These are phyloP conservation scores for Tuber melanosporum DNA, from an alignment of 495 filamentous ascomycete genomes.

Conservation along the genomic window DNA sequence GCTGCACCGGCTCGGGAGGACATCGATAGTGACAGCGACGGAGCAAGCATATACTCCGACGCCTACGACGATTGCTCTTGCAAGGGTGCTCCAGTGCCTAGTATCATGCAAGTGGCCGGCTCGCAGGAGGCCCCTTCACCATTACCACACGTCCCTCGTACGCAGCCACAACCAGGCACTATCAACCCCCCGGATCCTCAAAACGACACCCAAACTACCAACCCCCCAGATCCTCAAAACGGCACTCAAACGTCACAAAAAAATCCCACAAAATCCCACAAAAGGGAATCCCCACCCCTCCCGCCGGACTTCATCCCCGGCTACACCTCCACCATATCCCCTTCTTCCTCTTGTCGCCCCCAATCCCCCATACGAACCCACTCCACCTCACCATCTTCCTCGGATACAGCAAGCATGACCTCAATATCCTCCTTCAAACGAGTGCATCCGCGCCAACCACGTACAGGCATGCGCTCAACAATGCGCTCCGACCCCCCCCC, in stretches of 20 bases:
- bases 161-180: not conserved
- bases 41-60: conserved; percentile 31
- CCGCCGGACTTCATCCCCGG: not conserved
- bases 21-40: conserved; percentile 15
- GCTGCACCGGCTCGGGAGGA: not conserved
- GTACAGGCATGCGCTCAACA: not conserved
- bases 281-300: not conserved
- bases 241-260: not conserved
- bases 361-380: not conserved
- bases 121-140: not conserved
- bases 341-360: not conserved
- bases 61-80: too few relatives aligned
- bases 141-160: not conserved
- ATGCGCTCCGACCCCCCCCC: not conserved
- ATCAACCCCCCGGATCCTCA: not conserved
- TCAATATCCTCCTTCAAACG: not conserved
- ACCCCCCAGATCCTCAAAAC: not conserved
- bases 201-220: not conserved
- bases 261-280: not conserved
- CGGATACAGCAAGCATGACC: not conserved
- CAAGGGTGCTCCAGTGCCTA: too few relatives aligned
- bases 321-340: not conserved
- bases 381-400: not conserved
- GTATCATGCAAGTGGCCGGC: not conserved
- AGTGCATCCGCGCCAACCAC: not conserved